These are phyloP conservation scores for Fomitopsis pinicola DNA, from an alignment of 1,284 basidiomycete genomes.

Conservation along the genomic window DNA sequence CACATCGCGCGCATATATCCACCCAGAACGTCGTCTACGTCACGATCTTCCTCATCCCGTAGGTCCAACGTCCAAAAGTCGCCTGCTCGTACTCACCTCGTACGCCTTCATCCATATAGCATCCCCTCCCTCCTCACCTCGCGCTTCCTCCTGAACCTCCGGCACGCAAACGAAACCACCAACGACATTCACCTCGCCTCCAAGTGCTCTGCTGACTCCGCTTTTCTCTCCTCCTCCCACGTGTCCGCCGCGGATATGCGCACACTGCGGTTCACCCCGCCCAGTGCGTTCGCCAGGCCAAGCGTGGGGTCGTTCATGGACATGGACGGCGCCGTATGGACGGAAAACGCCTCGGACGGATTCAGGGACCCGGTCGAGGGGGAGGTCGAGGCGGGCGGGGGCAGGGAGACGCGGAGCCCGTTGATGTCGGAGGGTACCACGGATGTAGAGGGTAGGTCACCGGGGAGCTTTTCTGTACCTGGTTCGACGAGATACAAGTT, in stretches of 20 bases:
- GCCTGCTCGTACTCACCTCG: not conserved
- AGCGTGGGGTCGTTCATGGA: not conserved
- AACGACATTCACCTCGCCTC: not conserved
- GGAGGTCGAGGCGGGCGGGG: not conserved
- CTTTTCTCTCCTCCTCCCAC: not conserved
- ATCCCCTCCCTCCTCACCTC: constrained; percentile 11
- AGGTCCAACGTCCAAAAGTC: not conserved
- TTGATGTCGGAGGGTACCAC: not conserved
- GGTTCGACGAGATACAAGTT: too few relatives aligned
- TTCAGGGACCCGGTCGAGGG: not conserved
- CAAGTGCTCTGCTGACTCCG: not conserved
- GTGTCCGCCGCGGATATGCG: not conserved
- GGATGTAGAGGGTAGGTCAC: not conserved
- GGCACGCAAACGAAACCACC: not conserved
- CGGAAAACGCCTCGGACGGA: not conserved
- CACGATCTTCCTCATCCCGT: not conserved
- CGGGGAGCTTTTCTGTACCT: not conserved
- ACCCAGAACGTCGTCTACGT: not conserved
- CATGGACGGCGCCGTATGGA: not conserved
- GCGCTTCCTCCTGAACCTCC: constrained; percentile 17
- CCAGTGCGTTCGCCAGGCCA: not conserved
- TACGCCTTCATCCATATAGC: not conserved
- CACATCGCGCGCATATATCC: not conserved
- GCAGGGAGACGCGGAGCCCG: not conserved
- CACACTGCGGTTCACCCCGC: not conserved